Evolutionary conservation across 306 rosid species (phyloP).

Genomic region (Malus sylvestris): DNA sequence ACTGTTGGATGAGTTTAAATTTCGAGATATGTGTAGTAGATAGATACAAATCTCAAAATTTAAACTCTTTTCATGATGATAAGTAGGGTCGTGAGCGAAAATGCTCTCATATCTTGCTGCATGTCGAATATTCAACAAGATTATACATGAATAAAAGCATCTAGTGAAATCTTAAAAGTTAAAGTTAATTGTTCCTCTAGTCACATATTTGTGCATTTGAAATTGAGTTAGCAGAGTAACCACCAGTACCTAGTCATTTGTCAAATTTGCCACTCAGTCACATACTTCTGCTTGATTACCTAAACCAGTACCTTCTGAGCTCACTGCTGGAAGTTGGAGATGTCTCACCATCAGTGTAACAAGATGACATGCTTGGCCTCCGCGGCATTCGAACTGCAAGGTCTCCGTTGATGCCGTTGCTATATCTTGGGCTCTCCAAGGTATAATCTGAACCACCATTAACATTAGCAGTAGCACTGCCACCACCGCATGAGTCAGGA

Average conservation of each 20-base stretch:
- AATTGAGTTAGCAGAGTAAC: background rate
- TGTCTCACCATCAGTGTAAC: conserved; percentile 24
- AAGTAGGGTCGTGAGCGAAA: background rate
- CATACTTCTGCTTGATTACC: background rate
- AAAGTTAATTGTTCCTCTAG: background rate
- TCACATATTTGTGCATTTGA: background rate
- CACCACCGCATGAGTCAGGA: background rate
- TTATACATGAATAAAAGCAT: background rate
- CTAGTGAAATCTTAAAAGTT: background rate
- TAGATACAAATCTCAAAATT: too few relatives aligned
- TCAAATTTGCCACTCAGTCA: background rate
- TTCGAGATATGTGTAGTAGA: too few relatives aligned
- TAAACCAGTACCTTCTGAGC: conserved; percentile 13
- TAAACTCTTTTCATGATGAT: too few relatives aligned
- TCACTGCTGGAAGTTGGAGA: conserved; percentile 20
- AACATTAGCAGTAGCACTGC: background rate
- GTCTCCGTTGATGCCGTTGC: background rate
- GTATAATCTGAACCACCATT: background rate
- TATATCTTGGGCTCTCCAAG: background rate
- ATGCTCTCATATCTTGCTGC: too few relatives aligned
- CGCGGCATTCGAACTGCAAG: background rate
- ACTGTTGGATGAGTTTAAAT: too few relatives aligned
- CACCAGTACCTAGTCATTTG: background rate
- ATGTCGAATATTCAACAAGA: background rate
- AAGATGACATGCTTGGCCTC: conserved; percentile 15